Base-by-base conservation (phyloP, 2,329 filamentous ascomycete species). In the Fusarium tanahbumbuense region DNA sequence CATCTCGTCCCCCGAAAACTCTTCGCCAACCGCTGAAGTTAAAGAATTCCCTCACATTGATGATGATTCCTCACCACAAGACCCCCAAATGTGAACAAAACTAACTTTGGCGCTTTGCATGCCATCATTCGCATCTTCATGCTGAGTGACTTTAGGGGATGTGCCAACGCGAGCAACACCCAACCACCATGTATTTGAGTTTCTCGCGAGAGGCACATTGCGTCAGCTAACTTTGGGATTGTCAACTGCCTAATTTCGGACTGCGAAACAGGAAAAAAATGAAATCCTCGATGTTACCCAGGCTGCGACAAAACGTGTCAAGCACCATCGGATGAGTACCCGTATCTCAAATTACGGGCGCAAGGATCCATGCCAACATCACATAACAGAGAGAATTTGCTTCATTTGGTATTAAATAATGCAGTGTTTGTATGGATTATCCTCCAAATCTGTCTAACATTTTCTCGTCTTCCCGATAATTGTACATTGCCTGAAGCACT, bases 1-100 rank as follows among this genome's bases (percentile, higher is more conserved):
- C 63, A 60, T 73, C 62, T 66, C 58, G 63, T 62, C 65, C 44
- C 56, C 61, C 54, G 54, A 69, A 71, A 69, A 63, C 67, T 59
- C 53, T 70, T 64, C 60, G 60, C 42, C 47, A 56, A 34, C 42
- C 60, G 40, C 64, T 69, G 41, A 37, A 69, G 41, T 56, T 34
- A 15, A 45, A 57, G 44, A 66, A 58, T 56, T 66, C 9, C 64
- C 68, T 70, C 68, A 55, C 25, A 32, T 56, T 40, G 20, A 27
- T 15, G 55, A 37, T 30, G 25, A 23, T 34, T 41, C 18, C 44
- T 47, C 48, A 40, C 40, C 9, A 12, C 20, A 48, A 41, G 18
- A 22, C 10, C 15, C 28, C 37, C 20, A 32, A 47, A 58, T 27
- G 16, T 42, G 50, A 40, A 50, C 12, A 27, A 45, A 50, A 34